Percentiles rank a stretch among this genome's conserved stretches.
Evolutionary conservation across 164 flowering plant species (phyloP).

Genomic region (Tetrastigma voinierianum): DNA sequence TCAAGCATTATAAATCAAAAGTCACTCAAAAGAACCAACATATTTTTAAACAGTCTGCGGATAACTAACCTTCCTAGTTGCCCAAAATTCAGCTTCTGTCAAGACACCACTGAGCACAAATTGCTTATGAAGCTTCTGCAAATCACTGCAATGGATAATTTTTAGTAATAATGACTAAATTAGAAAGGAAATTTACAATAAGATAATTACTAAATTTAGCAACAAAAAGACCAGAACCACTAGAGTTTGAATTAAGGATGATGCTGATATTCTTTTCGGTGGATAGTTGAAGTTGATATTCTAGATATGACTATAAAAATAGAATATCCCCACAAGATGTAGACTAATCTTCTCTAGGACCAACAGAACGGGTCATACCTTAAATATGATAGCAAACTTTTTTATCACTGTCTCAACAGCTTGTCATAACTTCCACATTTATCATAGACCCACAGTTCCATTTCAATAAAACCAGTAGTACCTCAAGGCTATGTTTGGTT

Average conservation of each 20-base stretch:
- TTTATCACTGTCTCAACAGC: not conserved
- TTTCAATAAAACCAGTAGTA: no score
- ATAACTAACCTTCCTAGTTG: constrained; percentile 72
- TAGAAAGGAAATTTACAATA: not conserved
- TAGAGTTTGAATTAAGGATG: not conserved
- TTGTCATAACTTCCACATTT: constrained; percentile 2
- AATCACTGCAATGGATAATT: constrained; percentile 53
- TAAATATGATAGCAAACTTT: not conserved
- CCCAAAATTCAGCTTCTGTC: constrained; percentile 97
- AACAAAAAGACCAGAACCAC: not conserved
- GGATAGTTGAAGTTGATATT: no score
- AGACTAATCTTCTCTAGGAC: not conserved
- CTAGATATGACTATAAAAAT: no score
- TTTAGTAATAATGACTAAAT: constrained; percentile 13
- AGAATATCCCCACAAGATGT: no score
- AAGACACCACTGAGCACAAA: constrained; percentile 69
- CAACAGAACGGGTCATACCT: not conserved
- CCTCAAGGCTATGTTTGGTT: no score
- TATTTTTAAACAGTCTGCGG: not conserved
- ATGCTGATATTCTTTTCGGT: no score
- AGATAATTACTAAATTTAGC: not conserved
- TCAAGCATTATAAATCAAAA: not conserved
- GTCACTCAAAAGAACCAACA: not conserved
- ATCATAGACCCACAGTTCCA: not conserved
- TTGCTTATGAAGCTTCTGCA: constrained; percentile 91